Evolutionary conservation across 495 filamentous ascomycete genomes (phyloP).

Genomic region (Podospora australis): DNA sequence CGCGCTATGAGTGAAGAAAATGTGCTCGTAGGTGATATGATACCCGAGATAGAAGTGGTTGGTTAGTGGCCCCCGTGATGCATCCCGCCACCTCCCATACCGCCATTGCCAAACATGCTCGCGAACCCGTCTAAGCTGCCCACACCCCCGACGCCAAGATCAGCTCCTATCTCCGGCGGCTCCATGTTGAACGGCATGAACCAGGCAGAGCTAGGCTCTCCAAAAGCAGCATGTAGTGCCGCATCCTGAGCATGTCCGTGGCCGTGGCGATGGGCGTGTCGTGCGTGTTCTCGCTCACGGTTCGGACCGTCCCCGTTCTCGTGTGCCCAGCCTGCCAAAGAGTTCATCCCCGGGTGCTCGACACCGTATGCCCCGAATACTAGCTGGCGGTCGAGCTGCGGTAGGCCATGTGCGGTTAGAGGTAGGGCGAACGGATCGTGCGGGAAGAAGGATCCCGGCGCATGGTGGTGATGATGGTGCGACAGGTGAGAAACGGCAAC

Average conservation of each 20-base stretch:
- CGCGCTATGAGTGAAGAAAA: no score
- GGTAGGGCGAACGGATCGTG: conserved; percentile 38
- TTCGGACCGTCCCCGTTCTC: neutral
- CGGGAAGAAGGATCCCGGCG: conserved; percentile 38
- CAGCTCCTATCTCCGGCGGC: conserved; percentile 56
- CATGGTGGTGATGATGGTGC: conserved; percentile 32
- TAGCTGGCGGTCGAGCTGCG: conserved; percentile 68
- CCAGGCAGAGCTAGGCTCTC: conserved; percentile 68
- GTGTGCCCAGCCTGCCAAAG: conserved; percentile 18
- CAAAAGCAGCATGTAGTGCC: conserved; percentile 24
- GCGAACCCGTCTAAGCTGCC: no score
- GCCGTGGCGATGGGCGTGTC: neutral
- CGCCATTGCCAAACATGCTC: no score
- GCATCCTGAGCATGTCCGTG: conserved; percentile 12
- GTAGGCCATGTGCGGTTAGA: conserved; percentile 33
- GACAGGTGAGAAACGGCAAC: conserved; percentile 31
- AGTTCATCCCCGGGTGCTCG: conserved; percentile 6
- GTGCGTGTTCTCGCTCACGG: neutral
- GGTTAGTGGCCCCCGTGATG: no score
- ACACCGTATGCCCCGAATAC: conserved; percentile 68
- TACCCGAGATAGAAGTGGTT: no score
- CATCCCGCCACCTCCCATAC: no score
- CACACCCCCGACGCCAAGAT: no score
- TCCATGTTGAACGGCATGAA: conserved; percentile 94
- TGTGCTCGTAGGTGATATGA: no score